Base-by-base conservation (phyloP, 176 grass and related monocot genomes). In the Oropetium thomaeum region DNA sequence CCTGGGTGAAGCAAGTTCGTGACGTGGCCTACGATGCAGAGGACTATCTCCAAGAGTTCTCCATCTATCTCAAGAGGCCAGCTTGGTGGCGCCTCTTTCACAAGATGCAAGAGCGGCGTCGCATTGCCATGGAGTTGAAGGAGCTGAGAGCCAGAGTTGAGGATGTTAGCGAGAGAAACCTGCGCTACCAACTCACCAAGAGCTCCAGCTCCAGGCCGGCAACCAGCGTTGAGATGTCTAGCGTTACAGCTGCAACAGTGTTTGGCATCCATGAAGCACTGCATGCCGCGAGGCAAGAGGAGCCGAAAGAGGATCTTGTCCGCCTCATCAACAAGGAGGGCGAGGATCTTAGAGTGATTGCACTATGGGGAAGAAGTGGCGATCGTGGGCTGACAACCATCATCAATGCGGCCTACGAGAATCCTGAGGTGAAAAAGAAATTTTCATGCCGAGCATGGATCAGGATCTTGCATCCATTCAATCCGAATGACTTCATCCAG, bases 1-100 rank as follows among this genome's bases (percentile, higher is more conserved):
- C 68, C 0, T 88, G 85, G 85, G 66, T 91, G 64, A 81, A 85
- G 28, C 85, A 87, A 29, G 89, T 91, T 5, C 45, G 65, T 0
- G 85, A 91, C 0, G 42, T 85, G 0, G 67, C 81, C 30, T 92
- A 73, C 1, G 78, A 88, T 2, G 76, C 20, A 0, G 81, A 92
- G 81, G 85, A 88, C 58, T 51, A 9, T 44, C 77, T 92, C 17
- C 25, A 85, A 1, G 71, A 84, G 0, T 75, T 48, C 2, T 33
- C 53, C 0, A 7, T 80, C 6, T n/a, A 14, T 25, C 2, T 81
- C 0, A 1, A 0, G 71, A 61, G 58, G 26, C 34, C 49, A 65
- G 27, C 71, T 0, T 62, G 71, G 71, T 80, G 73, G 43, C n/a
- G 60, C 1, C 0, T 34, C 15, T 19, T 8, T 1, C 0, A 0